Evolutionary conservation across 2,329 filamentous ascomycete species (phyloP).

Genomic region (Alternaria sp.): DNA sequence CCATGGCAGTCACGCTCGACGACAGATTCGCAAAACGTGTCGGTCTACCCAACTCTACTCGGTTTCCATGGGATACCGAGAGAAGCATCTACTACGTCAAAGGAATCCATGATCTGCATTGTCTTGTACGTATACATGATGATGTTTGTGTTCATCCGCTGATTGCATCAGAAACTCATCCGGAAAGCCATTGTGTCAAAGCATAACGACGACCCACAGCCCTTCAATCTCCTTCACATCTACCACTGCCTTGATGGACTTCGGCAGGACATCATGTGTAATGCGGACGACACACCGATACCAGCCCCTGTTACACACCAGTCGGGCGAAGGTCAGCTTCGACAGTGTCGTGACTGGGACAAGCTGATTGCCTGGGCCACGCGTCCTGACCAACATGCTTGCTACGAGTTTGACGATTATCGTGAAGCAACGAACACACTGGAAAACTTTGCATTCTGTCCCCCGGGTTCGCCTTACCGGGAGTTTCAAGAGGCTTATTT

Average conservation of each 20-base stretch:
- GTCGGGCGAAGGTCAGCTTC: conserved; percentile 37
- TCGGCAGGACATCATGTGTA: conserved; percentile 45
- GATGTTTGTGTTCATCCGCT: background rate
- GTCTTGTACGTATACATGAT: conserved; percentile 27
- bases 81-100: conserved; percentile 46
- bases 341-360: conserved; percentile 43
- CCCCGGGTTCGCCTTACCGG: conserved; percentile 37
- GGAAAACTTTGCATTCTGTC: conserved; percentile 45
- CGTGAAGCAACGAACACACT: conserved; percentile 45
- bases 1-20: conserved; percentile 41
- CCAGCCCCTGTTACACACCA: conserved; percentile 32
- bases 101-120: conserved; percentile 45
- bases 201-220: conserved; percentile 28
- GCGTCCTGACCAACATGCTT: conserved; percentile 40
- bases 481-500: conserved; percentile 41
- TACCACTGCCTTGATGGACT: conserved; percentile 44
- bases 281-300: conserved; percentile 47
- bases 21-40: conserved; percentile 31
- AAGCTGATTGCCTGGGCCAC: conserved; percentile 43
- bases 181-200: conserved; percentile 44
- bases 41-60: conserved; percentile 34
- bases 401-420: conserved; percentile 44
- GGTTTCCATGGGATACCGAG: conserved; percentile 46
- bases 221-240: conserved; percentile 37
- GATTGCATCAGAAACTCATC: conserved; percentile 37